A percentile compares a stretch with the other conserved stretches of the same genome.
phyloP scores from a whole-genome alignment of 371 early-diverging fungal genomes.

The Rhizopus delemar region DNA sequence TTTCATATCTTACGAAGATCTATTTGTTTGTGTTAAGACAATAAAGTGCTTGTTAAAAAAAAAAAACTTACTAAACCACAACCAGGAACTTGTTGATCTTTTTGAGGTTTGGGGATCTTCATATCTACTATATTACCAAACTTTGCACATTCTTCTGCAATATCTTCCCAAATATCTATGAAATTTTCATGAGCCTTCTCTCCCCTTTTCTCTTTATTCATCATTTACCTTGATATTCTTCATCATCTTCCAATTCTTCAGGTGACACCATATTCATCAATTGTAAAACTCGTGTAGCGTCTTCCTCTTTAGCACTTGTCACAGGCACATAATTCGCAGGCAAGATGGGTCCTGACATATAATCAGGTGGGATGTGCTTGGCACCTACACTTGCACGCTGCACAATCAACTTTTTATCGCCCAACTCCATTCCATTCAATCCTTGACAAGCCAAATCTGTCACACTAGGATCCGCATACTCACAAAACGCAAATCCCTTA shows the following conservation, averaged over 20 bases:
- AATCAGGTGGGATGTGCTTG: slow-evolving; percentile 39
- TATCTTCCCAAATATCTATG: slow-evolving; percentile 89
- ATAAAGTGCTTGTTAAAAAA: too few relatives aligned
- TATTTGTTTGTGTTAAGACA: slow-evolving; percentile 16
- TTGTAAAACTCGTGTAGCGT: slow-evolving; percentile 79
- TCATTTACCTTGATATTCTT: slow-evolving; percentile 79
- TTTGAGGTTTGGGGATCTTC: slow-evolving; percentile 81
- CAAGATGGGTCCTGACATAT: slow-evolving; percentile 11
- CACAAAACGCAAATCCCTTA: slow-evolving; percentile 97
- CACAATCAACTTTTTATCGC: slow-evolving; percentile 90
- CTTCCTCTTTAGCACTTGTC: slow-evolving; percentile 51
- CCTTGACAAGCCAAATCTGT: slow-evolving; percentile 95
- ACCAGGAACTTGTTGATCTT: slow-evolving; percentile 59
- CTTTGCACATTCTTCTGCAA: slow-evolving; percentile 86
- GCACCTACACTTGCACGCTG: slow-evolving; percentile 92
- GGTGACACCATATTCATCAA: slow-evolving; percentile 94
- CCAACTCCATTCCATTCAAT: slow-evolving; percentile 93
- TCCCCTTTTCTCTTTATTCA: too few relatives aligned
- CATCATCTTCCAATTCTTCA: slow-evolving; percentile 85
- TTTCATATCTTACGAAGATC: slow-evolving; percentile 85
- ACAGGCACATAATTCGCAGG: slow-evolving; percentile 26
- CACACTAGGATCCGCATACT: slow-evolving; percentile 84
- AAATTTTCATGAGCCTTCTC: too few relatives aligned
- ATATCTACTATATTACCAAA: slow-evolving; percentile 84
- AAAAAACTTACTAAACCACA: slow-evolving; percentile 78